These are phyloP conservation scores for Colletotrichum horii DNA, from an alignment of 2,329 filamentous ascomycete species.

Conservation along the genomic window DNA sequence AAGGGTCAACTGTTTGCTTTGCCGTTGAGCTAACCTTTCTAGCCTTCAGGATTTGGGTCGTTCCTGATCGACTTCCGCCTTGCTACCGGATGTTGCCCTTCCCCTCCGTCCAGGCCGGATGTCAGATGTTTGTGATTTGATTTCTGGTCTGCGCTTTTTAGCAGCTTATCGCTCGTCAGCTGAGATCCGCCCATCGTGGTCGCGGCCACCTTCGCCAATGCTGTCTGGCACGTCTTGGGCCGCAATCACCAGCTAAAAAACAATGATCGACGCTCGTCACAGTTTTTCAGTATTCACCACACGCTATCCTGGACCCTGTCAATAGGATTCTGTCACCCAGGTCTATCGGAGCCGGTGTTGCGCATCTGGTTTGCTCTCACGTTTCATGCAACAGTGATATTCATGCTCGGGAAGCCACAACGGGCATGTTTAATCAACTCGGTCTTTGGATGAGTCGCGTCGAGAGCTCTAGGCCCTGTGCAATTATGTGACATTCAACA, in stretches of 20 bases:
- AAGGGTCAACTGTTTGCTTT: slow-evolving; percentile 14
- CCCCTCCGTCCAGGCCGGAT: neutral
- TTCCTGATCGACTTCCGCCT: neutral
- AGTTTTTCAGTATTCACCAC: neutral
- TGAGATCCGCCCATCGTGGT: neutral
- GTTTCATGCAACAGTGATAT: slow-evolving; percentile 9
- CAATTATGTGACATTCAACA: neutral
- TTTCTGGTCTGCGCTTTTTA: neutral
- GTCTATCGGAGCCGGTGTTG: neutral
- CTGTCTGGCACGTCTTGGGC: neutral
- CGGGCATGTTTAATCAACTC: neutral
- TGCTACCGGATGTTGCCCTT: neutral
- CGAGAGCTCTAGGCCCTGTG: neutral
- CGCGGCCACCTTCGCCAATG: neutral
- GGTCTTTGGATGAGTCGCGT: neutral
- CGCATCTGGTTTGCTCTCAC: neutral
- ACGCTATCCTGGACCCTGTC: neutral
- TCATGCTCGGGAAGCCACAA: neutral
- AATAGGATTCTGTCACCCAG: neutral
- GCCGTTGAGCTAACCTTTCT: slow-evolving; percentile 12
- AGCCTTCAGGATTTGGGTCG: neutral
- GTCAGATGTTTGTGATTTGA: neutral
- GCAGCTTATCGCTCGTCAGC: neutral
- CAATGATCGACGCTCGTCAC: slow-evolving; percentile 17
- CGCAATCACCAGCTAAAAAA: neutral